Percentiles rank a stretch among this genome's conserved stretches.
These are phyloP conservation scores for Spathaspora passalidarum DNA, from an alignment of 805 yeast species.

Conservation along the genomic window DNA sequence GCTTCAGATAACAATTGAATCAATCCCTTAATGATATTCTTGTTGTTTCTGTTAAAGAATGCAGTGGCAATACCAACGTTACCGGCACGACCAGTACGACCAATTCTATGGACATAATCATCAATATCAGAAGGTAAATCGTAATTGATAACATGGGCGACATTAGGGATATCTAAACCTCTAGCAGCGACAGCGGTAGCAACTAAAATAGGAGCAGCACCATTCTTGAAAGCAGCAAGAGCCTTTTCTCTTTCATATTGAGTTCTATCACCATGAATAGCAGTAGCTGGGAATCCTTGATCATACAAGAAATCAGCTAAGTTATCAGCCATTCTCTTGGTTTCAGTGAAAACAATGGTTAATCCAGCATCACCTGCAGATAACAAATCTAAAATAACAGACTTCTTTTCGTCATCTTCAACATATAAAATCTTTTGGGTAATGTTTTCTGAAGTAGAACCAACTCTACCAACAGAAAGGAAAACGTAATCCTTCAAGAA, in stretches of 20 bases:
- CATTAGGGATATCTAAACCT: constrained; percentile 99
- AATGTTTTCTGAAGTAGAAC: constrained; percentile 97
- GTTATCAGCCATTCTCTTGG: constrained; percentile 97
- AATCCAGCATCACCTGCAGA: constrained; percentile 77
- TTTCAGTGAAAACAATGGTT: constrained; percentile 94
- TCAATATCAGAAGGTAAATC: constrained; percentile 96
- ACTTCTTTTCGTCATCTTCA: constrained; percentile 90
- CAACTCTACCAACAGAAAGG: constrained; percentile 97
- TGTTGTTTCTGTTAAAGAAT: constrained; percentile 94
- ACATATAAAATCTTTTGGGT: constrained; percentile 92
- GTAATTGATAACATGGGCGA: constrained; percentile 94
- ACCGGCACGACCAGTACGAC: constrained; percentile 99
- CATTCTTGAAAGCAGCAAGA: constrained; percentile 86
- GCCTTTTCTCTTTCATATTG: constrained; percentile 98
- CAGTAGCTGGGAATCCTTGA: constrained; percentile 93
- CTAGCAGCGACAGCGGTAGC: constrained; percentile 99
- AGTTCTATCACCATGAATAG: constrained; percentile 98
- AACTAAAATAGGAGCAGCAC: constrained; percentile 89
- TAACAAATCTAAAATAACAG: constrained; percentile 80
- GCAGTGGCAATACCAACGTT: constrained; percentile 98
- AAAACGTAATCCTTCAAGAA: constrained; percentile 94
- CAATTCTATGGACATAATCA: constrained; percentile 98
- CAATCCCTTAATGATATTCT: constrained; percentile 82
- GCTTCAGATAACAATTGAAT: constrained; percentile 89
- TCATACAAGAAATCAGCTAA: constrained; percentile 87